Percentiles rank a stretch among this genome's conserved stretches.
phyloP scores from a whole-genome alignment of 768 basidiomycete species.

The Russula virescens region DNA sequence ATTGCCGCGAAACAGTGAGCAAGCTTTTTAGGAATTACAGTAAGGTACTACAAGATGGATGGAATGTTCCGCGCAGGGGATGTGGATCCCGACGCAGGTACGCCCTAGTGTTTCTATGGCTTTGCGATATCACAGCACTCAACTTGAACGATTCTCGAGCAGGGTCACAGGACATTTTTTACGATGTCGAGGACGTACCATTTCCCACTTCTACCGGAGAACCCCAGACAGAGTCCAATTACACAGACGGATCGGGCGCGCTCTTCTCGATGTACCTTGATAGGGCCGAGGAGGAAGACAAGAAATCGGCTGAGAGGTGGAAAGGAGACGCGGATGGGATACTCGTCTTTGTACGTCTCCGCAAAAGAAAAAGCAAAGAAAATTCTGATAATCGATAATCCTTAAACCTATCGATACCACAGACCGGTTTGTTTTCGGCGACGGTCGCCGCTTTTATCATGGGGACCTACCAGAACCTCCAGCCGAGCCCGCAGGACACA shows the following conservation, averaged over 20 bases:
- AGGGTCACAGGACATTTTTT: not conserved
- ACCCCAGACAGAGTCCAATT: constrained; percentile 6
- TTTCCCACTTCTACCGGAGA: constrained; percentile 4
- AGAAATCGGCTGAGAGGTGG: constrained; percentile 11
- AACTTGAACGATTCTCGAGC: not conserved
- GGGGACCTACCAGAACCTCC: constrained; percentile 13
- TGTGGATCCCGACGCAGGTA: not conserved
- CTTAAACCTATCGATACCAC: not conserved
- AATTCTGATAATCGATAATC: not conserved
- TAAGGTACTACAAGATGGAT: no score
- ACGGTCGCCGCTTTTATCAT: constrained; percentile 15
- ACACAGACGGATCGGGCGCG: constrained; percentile 14
- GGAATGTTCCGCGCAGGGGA: not conserved
- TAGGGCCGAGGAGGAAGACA: constrained; percentile 18
- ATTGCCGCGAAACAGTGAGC: no score
- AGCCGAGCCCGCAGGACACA: constrained; percentile 11
- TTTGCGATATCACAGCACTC: not conserved
- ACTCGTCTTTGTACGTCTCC: constrained; percentile 27
- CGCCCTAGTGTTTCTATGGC: not conserved
- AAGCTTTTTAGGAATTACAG: no score
- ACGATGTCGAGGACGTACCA: constrained; percentile 1
- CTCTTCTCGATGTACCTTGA: constrained; percentile 19
- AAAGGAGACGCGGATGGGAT: constrained; percentile 21
- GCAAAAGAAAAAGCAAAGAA: constrained; percentile 35
- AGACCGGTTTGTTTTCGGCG: constrained; percentile 20